A percentile compares a stretch with the other conserved stretches of the same genome.
These are phyloP conservation scores for Trichophyton equinum DNA, from an alignment of 2,329 filamentous ascomycete genomes.

Conservation along the genomic window DNA sequence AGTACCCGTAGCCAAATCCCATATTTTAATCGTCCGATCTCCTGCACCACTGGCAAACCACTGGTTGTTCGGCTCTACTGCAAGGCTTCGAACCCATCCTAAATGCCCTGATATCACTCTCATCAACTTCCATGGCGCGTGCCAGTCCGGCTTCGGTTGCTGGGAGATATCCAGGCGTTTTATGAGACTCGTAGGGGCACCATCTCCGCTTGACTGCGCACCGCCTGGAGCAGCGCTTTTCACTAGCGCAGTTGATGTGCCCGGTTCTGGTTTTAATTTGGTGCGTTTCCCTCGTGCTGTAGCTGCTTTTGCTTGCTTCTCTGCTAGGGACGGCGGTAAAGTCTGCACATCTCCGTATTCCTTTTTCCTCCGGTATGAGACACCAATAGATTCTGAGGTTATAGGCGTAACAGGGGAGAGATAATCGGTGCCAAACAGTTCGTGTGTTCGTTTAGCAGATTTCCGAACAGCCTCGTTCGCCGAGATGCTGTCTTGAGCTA, in stretches of 20 bases:
- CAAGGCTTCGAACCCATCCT: slow-evolving; percentile 81
- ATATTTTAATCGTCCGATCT: slow-evolving; percentile 96
- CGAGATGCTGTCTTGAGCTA: slow-evolving; percentile 6
- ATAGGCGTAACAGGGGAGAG: slow-evolving; percentile 32
- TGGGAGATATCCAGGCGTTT: slow-evolving; percentile 49
- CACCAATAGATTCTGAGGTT: slow-evolving; percentile 29
- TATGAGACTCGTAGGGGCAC: slow-evolving; percentile 49
- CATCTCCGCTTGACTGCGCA: slow-evolving; percentile 24
- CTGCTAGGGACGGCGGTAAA: slow-evolving; percentile 63
- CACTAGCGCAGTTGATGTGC: slow-evolving; percentile 45
- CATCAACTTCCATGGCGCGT: slow-evolving; percentile 96
- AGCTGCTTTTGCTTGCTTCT: slow-evolving; percentile 60
- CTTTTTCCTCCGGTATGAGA: slow-evolving; percentile 34
- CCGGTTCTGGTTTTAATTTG: slow-evolving; percentile 44
- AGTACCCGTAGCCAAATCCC: slow-evolving; percentile 84
- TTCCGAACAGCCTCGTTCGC: slow-evolving; percentile 28
- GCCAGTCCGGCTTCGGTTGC: slow-evolving; percentile 79
- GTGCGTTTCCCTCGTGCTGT: slow-evolving; percentile 52
- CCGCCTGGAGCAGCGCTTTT: slow-evolving; percentile 24
- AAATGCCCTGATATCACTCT: slow-evolving; percentile 92
- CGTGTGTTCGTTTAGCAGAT: slow-evolving; percentile 35
- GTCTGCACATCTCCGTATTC: slow-evolving; percentile 71
- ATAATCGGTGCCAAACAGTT: slow-evolving; percentile 38
- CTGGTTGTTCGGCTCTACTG: slow-evolving; percentile 89
- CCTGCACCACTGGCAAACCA: slow-evolving; percentile 96